Percentiles rank a stretch among this genome's conserved stretches.
phyloP scores from a whole-genome alignment of 768 basidiomycete species.

The Mycena rosella region DNA sequence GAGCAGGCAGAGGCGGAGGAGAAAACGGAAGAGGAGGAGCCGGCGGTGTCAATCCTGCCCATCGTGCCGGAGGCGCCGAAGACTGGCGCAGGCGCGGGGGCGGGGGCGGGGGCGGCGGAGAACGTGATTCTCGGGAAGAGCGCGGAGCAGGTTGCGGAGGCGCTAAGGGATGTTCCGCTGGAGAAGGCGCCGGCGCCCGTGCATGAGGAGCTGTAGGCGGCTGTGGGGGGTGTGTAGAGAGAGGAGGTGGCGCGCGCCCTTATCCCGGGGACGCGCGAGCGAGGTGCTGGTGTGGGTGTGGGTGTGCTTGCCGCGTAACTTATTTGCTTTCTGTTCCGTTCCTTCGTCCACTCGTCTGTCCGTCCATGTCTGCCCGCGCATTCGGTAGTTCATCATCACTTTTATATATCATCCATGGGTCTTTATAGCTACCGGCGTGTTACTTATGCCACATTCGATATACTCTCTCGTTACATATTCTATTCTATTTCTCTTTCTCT shows the following conservation, averaged over 20 bases:
- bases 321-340: conserved; percentile 24
- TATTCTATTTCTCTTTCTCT: too few species aligned
- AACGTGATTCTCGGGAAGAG: conserved; percentile 59
- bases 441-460: too few species aligned
- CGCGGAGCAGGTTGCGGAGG: conserved; percentile 58
- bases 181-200: conserved; percentile 4
- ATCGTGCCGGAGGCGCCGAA: conserved; percentile 22
- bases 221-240: not conserved
- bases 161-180: conserved; percentile 46
- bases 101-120: too few species aligned
- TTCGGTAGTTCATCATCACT: too few species aligned
- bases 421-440: too few species aligned
- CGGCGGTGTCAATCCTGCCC: conserved; percentile 38
- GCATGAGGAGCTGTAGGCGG: conserved; percentile 37
- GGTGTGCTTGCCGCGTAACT: conserved; percentile 8
- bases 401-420: too few species aligned
- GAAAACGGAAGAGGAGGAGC: conserved; percentile 16
- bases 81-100: too few species aligned
- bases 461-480: too few species aligned
- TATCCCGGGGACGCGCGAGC: too few species aligned
- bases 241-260: too few species aligned
- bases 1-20: not conserved
- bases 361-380: not conserved
- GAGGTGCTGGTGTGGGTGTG: too few species aligned
- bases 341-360: not conserved